These are phyloP conservation scores for Mediolabrus comicus DNA, from an alignment of 108 stramenopile species.

Conservation along the genomic window DNA sequence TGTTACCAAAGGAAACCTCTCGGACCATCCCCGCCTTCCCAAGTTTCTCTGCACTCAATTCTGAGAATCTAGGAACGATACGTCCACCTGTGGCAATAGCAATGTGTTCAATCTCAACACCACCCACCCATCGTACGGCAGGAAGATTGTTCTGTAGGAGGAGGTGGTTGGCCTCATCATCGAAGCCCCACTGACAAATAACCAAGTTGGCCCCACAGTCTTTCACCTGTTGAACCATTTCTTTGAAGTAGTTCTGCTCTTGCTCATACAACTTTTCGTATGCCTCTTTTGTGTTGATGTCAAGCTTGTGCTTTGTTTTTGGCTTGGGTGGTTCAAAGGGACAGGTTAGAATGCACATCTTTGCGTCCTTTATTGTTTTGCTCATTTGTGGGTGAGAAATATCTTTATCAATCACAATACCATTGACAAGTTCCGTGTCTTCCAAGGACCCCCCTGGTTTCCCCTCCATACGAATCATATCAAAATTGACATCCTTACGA, in stretches of 20 bases:
- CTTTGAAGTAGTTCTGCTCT: constrained; percentile 96
- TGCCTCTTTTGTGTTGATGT: constrained; percentile 94
- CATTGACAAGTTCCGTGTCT: constrained; percentile 96
- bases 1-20: constrained; percentile 96
- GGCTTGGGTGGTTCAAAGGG: constrained; percentile 99
- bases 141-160: constrained; percentile 92
- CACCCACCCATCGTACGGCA: constrained; percentile 98
- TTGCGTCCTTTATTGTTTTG: constrained; percentile 90
- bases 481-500: constrained; percentile 98
- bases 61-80: constrained; percentile 96
- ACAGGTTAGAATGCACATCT: constrained; percentile 96
- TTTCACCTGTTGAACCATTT: constrained; percentile 98
- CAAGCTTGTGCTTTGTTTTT: constrained; percentile 99
- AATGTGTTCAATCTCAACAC: constrained; percentile 99
- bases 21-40: constrained; percentile 91
- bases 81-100: constrained; percentile 99
- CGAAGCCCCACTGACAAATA: constrained; percentile 99
- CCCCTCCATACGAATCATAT: constrained; percentile 99
- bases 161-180: constrained; percentile 98
- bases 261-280: constrained; percentile 93
- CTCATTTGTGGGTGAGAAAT: constrained; percentile 98
- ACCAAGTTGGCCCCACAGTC: constrained; percentile 96
- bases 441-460: constrained; percentile 97
- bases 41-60: constrained; percentile 93
- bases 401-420: constrained; percentile 99